Conservation (phyloP, 1,139 yeast genomes). For the Lodderomyces jiufengensis region DNA sequence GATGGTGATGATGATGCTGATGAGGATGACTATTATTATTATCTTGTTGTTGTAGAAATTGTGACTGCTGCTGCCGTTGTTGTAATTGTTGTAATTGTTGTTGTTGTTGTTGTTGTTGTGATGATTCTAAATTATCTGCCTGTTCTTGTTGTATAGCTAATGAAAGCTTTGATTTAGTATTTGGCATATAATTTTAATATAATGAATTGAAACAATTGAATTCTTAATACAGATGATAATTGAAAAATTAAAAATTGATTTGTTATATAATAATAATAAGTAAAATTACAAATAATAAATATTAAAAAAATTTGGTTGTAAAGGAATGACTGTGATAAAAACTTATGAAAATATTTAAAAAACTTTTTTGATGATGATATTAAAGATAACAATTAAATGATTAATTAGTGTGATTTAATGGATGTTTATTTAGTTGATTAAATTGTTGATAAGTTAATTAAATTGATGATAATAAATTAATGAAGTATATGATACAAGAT, state of each 20-base stretch:
- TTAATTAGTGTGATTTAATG: no score
- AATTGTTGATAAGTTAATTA: no score
- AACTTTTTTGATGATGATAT: no score
- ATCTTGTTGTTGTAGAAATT: neutral
- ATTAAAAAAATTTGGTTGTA: neutral
- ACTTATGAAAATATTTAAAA: neutral
- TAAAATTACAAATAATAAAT: neutral
- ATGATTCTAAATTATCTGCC: slow-evolving; percentile 24
- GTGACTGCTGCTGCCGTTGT: slow-evolving; percentile 2
- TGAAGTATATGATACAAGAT: no score
- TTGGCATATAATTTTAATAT: slow-evolving; percentile 16
- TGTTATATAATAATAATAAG: neutral
- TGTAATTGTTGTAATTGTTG: slow-evolving; percentile 3
- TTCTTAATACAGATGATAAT: neutral
- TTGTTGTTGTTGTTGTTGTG: slow-evolving; percentile 4
- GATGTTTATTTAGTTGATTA: no score
- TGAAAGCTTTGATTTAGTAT: slow-evolving; percentile 41
- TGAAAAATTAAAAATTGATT: neutral
- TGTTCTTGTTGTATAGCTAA: slow-evolving; percentile 46
- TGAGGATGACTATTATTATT: slow-evolving; percentile 4
- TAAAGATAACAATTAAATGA: no score
- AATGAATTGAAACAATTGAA: neutral
- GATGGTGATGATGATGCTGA: slow-evolving; percentile 3
- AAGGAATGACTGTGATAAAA: neutral
- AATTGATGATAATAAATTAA: no score